Evolutionary conservation across 2,329 filamentous ascomycete genomes (phyloP).

Genomic region (Colletotrichum cuscutae): DNA sequence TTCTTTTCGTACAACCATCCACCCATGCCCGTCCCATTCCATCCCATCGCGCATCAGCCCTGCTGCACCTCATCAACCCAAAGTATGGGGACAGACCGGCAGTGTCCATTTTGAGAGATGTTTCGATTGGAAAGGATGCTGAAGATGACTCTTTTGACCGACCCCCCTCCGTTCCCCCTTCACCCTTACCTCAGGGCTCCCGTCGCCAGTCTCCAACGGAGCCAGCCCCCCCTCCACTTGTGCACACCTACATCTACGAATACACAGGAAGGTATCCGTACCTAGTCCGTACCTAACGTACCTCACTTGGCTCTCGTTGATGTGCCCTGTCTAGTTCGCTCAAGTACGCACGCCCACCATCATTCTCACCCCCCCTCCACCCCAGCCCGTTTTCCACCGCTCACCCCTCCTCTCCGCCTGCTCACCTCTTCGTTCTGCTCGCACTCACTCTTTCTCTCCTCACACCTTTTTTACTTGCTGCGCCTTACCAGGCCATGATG

Average conservation of each 20-base stretch:
- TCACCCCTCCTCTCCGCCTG: conserved; percentile 30
- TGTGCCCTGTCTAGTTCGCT: neutral
- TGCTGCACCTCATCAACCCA: conserved; percentile 36
- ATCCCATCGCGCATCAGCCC: conserved; percentile 36
- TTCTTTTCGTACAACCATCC: conserved; percentile 26
- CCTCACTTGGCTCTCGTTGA: conserved; percentile 2
- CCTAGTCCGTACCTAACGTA: conserved; percentile 8
- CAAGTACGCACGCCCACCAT: conserved; percentile 11
- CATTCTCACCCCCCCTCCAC: conserved; percentile 23
- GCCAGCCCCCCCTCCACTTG: neutral
- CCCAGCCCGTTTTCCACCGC: conserved; percentile 41
- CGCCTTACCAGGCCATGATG: conserved; percentile 30
- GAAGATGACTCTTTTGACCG: conserved; percentile 36
- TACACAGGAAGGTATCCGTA: conserved; percentile 1
- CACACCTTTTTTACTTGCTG: conserved; percentile 30
- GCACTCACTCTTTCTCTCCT: conserved; percentile 12
- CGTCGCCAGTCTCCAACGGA: neutral
- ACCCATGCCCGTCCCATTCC: conserved; percentile 18
- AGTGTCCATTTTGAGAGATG: conserved; percentile 34
- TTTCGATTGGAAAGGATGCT: conserved; percentile 25
- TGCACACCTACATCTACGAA: neutral
- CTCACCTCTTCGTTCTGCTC: conserved; percentile 17
- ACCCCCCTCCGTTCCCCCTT: conserved; percentile 12
- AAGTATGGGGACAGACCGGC: conserved; percentile 29
- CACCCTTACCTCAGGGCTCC: neutral